phyloP scores from a whole-genome alignment of 768 basidiomycete species.

The Boletus reticulatus region DNA sequence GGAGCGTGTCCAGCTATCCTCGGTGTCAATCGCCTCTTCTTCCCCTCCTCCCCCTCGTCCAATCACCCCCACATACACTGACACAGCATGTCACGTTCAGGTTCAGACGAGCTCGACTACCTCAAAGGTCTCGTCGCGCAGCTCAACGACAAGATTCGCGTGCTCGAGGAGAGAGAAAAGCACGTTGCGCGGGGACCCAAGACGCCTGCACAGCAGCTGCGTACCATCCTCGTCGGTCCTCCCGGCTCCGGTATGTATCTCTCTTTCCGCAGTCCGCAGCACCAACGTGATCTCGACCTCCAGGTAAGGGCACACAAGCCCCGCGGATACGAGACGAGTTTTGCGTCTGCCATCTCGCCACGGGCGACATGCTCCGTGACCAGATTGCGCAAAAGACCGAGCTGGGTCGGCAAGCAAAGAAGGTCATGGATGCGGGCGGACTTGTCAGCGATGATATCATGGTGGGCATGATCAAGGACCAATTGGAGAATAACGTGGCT shows the following conservation, averaged over 20 bases:
- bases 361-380: conserved; percentile 97
- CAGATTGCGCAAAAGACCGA: conserved; percentile 86
- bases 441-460: conserved; percentile 96
- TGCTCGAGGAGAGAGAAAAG: conserved; percentile 72
- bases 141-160: conserved; percentile 84
- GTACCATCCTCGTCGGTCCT: conserved; percentile 93
- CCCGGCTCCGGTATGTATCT: conserved; percentile 87
- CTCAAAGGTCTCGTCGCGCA: conserved; percentile 90
- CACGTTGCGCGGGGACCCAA: conserved; percentile 37
- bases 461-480: conserved; percentile 96
- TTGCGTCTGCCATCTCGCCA: conserved; percentile 97
- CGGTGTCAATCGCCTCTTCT: neutral
- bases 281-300: neutral
- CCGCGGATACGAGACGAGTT: conserved; percentile 89
- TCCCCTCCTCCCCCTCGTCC: neutral
- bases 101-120: conserved; percentile 74
- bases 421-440: conserved; percentile 96
- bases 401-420: conserved; percentile 91
- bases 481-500: conserved; percentile 86
- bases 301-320: conserved; percentile 98
- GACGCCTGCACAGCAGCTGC: conserved; percentile 74
- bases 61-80: neutral
- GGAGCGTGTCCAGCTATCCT: neutral
- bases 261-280: neutral
- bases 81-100: conserved; percentile 54